Evolutionary conservation across 2,329 filamentous ascomycete species (phyloP).

Genomic region (Elsinoe batatas): DNA sequence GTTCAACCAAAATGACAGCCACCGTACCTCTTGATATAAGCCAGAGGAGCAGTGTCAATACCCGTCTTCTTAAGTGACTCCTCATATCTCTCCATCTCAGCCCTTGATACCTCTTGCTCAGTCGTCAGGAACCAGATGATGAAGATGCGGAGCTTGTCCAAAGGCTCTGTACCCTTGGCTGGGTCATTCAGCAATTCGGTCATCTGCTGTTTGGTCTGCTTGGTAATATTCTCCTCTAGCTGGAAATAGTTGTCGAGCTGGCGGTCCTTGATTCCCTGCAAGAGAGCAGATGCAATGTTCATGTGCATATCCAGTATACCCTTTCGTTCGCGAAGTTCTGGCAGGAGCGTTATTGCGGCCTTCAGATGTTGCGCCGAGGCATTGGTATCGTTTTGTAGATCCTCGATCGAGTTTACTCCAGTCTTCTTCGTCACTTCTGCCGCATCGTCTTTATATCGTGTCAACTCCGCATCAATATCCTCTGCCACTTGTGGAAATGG

Average conservation of each 20-base stretch:
- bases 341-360: slow-evolving; percentile 84
- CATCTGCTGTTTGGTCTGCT: slow-evolving; percentile 82
- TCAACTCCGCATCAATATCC: slow-evolving; percentile 87
- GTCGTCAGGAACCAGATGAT: slow-evolving; percentile 96
- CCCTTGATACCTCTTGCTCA: slow-evolving; percentile 73
- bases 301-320: slow-evolving; percentile 96
- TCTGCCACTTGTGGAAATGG: slow-evolving; percentile 95
- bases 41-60: slow-evolving; percentile 64
- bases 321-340: slow-evolving; percentile 86
- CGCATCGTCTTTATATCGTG: slow-evolving; percentile 90
- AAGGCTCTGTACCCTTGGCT: slow-evolving; percentile 70
- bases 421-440: slow-evolving; percentile 92
- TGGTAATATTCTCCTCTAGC: slow-evolving; percentile 82
- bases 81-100: slow-evolving; percentile 78
- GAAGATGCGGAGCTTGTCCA: slow-evolving; percentile 87
- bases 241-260: slow-evolving; percentile 96
- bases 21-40: slow-evolving; percentile 77
- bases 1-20: neutral
- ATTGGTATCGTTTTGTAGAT: slow-evolving; percentile 79
- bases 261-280: slow-evolving; percentile 82
- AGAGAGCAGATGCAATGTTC: slow-evolving; percentile 79
- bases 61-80: slow-evolving; percentile 69
- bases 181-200: slow-evolving; percentile 74
- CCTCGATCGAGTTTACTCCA: slow-evolving; percentile 82
- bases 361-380: slow-evolving; percentile 91